These are phyloP conservation scores for Naganishia onofrii DNA, from an alignment of 768 basidiomycete species.

Conservation along the genomic window DNA sequence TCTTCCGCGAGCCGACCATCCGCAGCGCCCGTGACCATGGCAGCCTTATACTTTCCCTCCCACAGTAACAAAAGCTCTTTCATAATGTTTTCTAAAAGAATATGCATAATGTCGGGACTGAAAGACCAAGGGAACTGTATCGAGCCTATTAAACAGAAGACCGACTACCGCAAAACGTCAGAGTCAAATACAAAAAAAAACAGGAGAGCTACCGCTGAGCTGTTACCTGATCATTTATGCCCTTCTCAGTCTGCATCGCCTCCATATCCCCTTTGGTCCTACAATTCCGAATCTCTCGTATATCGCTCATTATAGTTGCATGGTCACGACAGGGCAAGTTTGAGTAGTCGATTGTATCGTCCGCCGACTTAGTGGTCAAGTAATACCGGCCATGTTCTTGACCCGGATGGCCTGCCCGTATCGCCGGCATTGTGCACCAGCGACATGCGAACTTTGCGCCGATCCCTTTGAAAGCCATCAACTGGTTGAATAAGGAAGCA, in stretches of 20 bases:
- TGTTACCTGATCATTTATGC: neutral
- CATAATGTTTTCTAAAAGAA: slow-evolving; percentile 3
- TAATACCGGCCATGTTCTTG: neutral
- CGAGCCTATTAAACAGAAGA: neutral
- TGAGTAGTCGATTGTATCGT: neutral
- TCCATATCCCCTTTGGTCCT: neutral
- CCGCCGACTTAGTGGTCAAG: neutral
- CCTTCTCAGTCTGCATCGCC: neutral
- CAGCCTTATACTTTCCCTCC: slow-evolving; percentile 2
- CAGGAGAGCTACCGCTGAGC: no score
- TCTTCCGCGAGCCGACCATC: neutral
- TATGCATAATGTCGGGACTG: neutral
- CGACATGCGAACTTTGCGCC: neutral
- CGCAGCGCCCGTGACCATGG: neutral
- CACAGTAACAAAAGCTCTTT: neutral
- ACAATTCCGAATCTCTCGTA: neutral
- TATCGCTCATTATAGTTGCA: neutral
- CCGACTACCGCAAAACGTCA: no score
- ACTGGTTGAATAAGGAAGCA: neutral
- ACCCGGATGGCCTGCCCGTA: neutral
- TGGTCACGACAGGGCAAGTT: neutral
- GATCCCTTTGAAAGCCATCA: neutral
- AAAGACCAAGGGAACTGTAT: neutral
- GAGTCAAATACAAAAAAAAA: no score
- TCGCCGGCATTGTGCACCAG: neutral